These are phyloP conservation scores for Symbiodinium pilosum DNA, from an alignment of 73 alveolate species.

Conservation along the genomic window DNA sequence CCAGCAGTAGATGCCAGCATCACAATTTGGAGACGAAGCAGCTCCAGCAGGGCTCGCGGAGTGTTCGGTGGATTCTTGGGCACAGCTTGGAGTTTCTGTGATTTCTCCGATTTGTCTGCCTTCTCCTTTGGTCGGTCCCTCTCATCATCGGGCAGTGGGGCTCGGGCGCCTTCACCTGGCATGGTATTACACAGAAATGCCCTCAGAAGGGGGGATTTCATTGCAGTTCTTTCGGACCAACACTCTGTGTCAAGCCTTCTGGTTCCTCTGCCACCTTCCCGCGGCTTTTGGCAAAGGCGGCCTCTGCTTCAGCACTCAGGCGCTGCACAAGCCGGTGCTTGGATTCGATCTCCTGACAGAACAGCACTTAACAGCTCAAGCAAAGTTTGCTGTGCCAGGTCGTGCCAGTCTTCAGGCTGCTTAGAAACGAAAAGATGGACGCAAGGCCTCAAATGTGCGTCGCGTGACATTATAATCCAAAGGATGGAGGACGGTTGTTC, in stretches of 20 bases:
- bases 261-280: too few species aligned
- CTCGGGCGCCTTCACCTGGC: neutral
- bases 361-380: neutral
- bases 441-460: slow-evolving; percentile 30
- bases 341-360: slow-evolving; percentile 68
- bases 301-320: slow-evolving; percentile 76
- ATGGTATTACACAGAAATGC: neutral
- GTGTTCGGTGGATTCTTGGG: slow-evolving; percentile 6
- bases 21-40: too few species aligned
- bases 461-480: slow-evolving; percentile 66
- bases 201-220: too few species aligned
- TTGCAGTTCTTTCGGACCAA: neutral
- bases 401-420: neutral
- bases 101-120: neutral
- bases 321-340: slow-evolving; percentile 89
- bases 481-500: slow-evolving; percentile 88
- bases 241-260: neutral
- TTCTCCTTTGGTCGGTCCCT: neutral
- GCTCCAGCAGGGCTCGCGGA: neutral
- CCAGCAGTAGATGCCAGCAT: too few species aligned
- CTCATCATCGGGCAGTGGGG: neutral
- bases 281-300: slow-evolving; percentile 76
- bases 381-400: neutral
- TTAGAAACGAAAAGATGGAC: neutral
- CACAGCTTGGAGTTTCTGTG: too few species aligned